Conservation (phyloP, 768 basidiomycete species). For the Suillus alpinus region DNA sequence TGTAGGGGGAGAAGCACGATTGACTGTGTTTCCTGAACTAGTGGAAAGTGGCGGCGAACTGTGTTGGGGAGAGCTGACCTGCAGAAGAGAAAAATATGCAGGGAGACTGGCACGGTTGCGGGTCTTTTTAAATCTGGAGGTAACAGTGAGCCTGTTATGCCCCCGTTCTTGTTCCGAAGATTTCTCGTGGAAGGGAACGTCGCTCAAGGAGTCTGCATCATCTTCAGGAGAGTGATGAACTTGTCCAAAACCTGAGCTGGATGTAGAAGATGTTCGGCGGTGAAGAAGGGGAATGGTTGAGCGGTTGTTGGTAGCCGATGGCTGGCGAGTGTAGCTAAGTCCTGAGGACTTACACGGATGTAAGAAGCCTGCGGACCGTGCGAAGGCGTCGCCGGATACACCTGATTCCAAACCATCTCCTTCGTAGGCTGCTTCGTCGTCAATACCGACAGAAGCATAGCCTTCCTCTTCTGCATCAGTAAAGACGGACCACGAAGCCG, state of each 20-base stretch:
- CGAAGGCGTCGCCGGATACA: slow-evolving; percentile 33
- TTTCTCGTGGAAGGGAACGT: slow-evolving; percentile 28
- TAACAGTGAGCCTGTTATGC: slow-evolving; percentile 27
- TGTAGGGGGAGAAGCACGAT: slow-evolving; percentile 53
- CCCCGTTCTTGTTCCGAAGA: slow-evolving; percentile 24
- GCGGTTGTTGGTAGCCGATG: slow-evolving; percentile 68
- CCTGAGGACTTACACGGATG: slow-evolving; percentile 39
- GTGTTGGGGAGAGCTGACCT: slow-evolving; percentile 45
- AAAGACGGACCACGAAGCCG: slow-evolving; percentile 61
- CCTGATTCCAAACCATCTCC: slow-evolving; percentile 36
- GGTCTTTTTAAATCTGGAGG: slow-evolving; percentile 43
- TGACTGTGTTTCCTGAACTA: slow-evolving; percentile 45
- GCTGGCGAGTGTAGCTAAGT: slow-evolving; percentile 65
- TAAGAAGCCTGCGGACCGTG: slow-evolving; percentile 40
- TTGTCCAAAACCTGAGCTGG: slow-evolving; percentile 31
- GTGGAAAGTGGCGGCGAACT: slow-evolving; percentile 35
- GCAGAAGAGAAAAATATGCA: slow-evolving; percentile 71
- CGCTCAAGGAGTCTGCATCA: slow-evolving; percentile 36
- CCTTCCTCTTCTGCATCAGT: slow-evolving; percentile 64
- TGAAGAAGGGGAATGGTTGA: slow-evolving; percentile 58
- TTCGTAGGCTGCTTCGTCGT: slow-evolving; percentile 31
- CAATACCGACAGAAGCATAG: slow-evolving; percentile 28
- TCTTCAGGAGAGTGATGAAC: slow-evolving; percentile 45
- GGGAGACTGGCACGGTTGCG: slow-evolving; percentile 74
- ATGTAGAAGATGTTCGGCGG: slow-evolving; percentile 49